phyloP scores from a whole-genome alignment of 2,329 filamentous ascomycete species.

The Blastomyces parvus region DNA sequence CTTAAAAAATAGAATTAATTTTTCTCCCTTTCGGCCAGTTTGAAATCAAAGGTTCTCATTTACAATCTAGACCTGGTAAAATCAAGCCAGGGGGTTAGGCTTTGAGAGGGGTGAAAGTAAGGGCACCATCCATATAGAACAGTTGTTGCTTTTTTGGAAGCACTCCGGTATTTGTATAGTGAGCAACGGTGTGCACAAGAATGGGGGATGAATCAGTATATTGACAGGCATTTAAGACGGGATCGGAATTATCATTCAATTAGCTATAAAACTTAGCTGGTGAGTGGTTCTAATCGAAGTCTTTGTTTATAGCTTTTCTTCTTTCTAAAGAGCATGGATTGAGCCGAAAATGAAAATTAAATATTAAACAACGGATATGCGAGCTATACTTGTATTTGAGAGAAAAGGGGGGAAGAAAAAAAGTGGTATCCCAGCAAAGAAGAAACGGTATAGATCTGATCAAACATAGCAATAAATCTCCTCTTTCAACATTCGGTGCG shows the following conservation, averaged over 20 bases:
- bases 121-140: neutral
- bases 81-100: too few species aligned
- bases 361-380: neutral
- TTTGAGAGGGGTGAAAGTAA: neutral
- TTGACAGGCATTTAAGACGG: neutral
- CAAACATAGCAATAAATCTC: neutral
- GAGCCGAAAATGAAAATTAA: neutral
- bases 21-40: too few species aligned
- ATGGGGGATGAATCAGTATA: neutral
- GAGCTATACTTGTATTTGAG: neutral
- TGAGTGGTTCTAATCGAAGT: neutral
- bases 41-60: neutral
- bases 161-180: neutral
- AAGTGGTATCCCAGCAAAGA: neutral
- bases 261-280: neutral
- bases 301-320: neutral
- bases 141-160: neutral
- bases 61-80: neutral
- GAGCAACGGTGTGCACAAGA: neutral
- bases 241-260: neutral
- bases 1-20: too few species aligned
- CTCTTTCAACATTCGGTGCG: neutral
- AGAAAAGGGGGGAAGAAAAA: neutral
- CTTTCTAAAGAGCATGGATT: neutral
- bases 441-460: neutral